phyloP scores from a whole-genome alignment of 192 early-diverging fungal genomes.

The Dispira simplex region DNA sequence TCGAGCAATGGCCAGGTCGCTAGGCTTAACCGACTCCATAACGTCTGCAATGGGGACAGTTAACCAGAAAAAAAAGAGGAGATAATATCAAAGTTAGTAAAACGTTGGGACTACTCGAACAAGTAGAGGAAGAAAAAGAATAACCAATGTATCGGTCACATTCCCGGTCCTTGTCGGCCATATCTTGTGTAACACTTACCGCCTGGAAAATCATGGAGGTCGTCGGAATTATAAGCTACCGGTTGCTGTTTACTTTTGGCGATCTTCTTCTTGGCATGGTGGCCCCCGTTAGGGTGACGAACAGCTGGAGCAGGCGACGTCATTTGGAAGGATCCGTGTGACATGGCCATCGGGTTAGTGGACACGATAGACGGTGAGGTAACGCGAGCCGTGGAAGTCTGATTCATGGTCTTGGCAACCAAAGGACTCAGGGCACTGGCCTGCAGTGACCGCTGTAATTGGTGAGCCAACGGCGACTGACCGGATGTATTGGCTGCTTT shows the following conservation, averaged over 20 bases:
- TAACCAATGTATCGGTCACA: neutral
- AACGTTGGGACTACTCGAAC: neutral
- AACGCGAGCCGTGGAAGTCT: neutral
- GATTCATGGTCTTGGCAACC: neutral
- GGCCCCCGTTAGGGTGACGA: neutral
- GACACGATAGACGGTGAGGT: neutral
- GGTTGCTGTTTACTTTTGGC: neutral
- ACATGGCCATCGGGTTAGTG: neutral
- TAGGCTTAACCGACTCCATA: slow-evolving; percentile 34
- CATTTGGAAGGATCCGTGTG: neutral
- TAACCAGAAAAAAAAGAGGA: neutral
- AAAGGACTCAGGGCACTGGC: neutral
- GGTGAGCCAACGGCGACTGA: neutral
- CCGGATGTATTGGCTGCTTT: neutral
- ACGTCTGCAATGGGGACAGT: slow-evolving; percentile 25
- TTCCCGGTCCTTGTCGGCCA: neutral
- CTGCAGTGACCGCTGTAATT: neutral
- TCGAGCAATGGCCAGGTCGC: slow-evolving; percentile 43
- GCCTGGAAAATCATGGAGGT: neutral
- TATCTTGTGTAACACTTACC: neutral
- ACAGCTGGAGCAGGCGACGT: neutral
- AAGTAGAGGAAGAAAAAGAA: neutral
- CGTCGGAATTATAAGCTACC: neutral
- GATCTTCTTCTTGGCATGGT: neutral
- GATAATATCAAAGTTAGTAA: too few species aligned